Conservation (phyloP, 345 rosid genomes). For the Bruguiera parviflora region DNA sequence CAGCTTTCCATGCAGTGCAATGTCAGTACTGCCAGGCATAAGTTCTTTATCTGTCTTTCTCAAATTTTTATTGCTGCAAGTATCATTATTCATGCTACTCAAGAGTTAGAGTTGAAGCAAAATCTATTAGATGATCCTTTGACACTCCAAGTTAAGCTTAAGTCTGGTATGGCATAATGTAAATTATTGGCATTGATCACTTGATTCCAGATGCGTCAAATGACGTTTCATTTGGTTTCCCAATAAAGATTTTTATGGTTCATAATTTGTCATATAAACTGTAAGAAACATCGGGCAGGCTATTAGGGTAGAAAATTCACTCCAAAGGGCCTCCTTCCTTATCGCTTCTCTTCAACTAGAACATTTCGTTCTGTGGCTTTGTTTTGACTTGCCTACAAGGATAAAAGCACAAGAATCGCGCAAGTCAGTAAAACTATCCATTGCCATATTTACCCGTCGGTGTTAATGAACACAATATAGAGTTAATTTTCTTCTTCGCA, state of each 20-base stretch:
- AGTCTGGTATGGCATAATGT: not conserved
- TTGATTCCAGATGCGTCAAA: not conserved
- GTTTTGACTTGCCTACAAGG: slow-evolving; percentile 65
- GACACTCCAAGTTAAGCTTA: too few relatives aligned
- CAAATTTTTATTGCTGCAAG: too few relatives aligned
- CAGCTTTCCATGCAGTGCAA: too few relatives aligned
- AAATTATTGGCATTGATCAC: not conserved
- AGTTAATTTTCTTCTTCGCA: not conserved
- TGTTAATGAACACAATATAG: not conserved
- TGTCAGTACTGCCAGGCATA: too few relatives aligned
- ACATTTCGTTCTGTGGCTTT: slow-evolving; percentile 51
- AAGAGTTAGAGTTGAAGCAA: too few relatives aligned
- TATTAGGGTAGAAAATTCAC: slow-evolving; percentile 10
- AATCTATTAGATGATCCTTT: too few relatives aligned
- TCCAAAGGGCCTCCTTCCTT: not conserved
- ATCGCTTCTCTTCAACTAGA: slow-evolving; percentile 19
- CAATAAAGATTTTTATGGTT: not conserved
- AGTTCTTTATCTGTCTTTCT: too few relatives aligned
- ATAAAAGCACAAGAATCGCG: slow-evolving; percentile 1
- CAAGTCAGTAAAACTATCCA: slow-evolving; percentile 9
- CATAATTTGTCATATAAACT: not conserved
- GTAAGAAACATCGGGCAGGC: not conserved
- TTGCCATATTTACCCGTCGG: not conserved
- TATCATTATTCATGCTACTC: too few relatives aligned
- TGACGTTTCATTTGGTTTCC: slow-evolving; percentile 4